These are phyloP conservation scores for Agrostemma githago DNA, from an alignment of 148 eudicot genomes.

Conservation along the genomic window DNA sequence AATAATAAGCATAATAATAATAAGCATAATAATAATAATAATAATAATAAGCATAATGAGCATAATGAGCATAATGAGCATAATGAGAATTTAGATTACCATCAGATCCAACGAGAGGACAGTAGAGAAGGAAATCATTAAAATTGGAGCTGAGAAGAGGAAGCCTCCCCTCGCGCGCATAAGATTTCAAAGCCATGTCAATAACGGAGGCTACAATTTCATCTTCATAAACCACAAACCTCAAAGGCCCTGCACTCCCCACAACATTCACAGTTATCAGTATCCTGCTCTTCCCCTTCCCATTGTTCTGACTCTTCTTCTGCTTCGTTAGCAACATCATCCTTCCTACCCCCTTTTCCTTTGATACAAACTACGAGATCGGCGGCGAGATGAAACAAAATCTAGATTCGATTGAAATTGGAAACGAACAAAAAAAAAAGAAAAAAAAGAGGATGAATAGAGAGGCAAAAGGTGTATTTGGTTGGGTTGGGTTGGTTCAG, in stretches of 20 bases:
- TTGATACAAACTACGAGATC: not conserved
- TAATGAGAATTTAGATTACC: too few species aligned
- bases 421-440: not conserved
- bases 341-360: too few species aligned
- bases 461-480: not conserved
- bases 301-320: conserved; percentile 36
- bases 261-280: conserved; percentile 58
- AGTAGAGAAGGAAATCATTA: conserved; percentile 44
- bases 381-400: not conserved
- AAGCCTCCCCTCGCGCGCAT: conserved; percentile 66
- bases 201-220: conserved; percentile 44
- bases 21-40: too few species aligned
- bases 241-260: conserved; percentile 65
- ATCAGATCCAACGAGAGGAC: conserved; percentile 44
- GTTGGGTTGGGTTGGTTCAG: not conserved
- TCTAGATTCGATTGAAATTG: not conserved
- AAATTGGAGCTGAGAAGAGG: conserved; percentile 59
- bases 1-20: too few species aligned
- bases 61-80: too few species aligned
- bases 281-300: conserved; percentile 39
- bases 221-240: conserved; percentile 58
- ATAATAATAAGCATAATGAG: too few species aligned
- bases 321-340: conserved; percentile 39
- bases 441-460: not conserved
- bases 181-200: conserved; percentile 47